Conservation (phyloP, 352 stramenopile genomes). For the Pythium monospermum region DNA sequence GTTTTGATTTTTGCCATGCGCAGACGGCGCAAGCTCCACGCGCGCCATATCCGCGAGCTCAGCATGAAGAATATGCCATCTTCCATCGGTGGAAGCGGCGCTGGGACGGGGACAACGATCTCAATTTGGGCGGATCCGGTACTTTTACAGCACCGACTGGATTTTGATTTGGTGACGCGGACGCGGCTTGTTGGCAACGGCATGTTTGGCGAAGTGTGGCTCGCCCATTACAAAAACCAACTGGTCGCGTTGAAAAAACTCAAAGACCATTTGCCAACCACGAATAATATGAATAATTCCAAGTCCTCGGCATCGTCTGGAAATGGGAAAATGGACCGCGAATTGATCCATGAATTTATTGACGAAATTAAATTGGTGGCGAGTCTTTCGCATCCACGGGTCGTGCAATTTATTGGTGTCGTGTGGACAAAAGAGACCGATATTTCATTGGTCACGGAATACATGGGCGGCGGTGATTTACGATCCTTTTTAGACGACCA, state of each 20-base stretch:
- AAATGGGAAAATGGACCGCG: neutral
- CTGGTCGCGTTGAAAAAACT: conserved; percentile 11
- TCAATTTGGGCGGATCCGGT: conserved; percentile 11
- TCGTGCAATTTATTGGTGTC: conserved; percentile 23
- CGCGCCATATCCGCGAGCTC: neutral
- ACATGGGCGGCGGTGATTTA: conserved; percentile 25
- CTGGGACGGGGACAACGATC: neutral
- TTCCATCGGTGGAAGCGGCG: no score
- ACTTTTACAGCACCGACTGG: conserved; percentile 8
- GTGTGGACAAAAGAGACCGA: conserved; percentile 27
- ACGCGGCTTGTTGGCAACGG: conserved; percentile 11
- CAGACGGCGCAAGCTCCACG: conserved; percentile 2
- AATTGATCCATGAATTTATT: conserved; percentile 9
- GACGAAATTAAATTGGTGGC: conserved; percentile 20
- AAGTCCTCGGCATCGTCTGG: no score
- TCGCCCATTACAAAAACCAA: conserved; percentile 14
- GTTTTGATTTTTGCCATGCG: neutral
- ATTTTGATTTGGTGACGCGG: conserved; percentile 3
- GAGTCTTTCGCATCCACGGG: conserved; percentile 7
- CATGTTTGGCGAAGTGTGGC: conserved; percentile 23
- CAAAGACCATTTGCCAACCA: neutral
- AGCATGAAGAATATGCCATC: neutral
- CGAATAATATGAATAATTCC: no score
- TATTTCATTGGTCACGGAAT: conserved; percentile 24
- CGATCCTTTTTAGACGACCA: conserved; percentile 9